phyloP scores from a whole-genome alignment of 2,329 filamentous ascomycete genomes.

The Karstenula rhodostoma region DNA sequence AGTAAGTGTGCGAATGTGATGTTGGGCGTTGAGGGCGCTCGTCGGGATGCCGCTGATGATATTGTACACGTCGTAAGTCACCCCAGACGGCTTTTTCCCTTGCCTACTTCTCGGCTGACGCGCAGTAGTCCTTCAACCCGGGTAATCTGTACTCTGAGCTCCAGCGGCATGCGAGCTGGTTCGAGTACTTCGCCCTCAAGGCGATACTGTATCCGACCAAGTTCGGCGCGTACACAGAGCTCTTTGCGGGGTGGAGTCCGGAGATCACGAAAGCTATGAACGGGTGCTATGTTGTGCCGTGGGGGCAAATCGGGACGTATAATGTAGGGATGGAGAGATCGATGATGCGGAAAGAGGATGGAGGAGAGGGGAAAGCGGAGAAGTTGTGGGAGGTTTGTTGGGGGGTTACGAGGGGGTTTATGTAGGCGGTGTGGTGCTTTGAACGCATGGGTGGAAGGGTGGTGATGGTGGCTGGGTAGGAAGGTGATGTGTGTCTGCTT shows the following conservation, averaged over 20 bases:
- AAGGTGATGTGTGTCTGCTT: no score
- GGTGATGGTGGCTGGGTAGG: no score
- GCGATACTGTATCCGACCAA: conserved; percentile 31
- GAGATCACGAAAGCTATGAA: conserved; percentile 52
- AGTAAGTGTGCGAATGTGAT: conserved; percentile 30
- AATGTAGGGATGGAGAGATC: conserved; percentile 35
- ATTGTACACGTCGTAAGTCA: conserved; percentile 20
- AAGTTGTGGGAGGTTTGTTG: conserved; percentile 55
- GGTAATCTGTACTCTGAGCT: conserved; percentile 49
- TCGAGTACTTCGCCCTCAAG: conserved; percentile 1
- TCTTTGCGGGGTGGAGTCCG: conserved; percentile 58
- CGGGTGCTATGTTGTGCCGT: conserved; percentile 36
- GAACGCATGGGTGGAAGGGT: no score
- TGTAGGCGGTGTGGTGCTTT: neutral
- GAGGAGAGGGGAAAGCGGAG: conserved; percentile 38
- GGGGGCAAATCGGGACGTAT: conserved; percentile 41
- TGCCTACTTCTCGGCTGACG: no score
- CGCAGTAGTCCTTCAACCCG: conserved; percentile 40
- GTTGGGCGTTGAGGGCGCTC: conserved; percentile 12
- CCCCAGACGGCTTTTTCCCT: no score
- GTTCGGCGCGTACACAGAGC: conserved; percentile 58
- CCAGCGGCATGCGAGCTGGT: neutral
- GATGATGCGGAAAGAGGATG: conserved; percentile 28
- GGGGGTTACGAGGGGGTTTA: conserved; percentile 38
- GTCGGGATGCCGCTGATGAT: conserved; percentile 5